Evolutionary conservation across 495 filamentous ascomycete genomes (phyloP).

Genomic region (Penicillium riverlandense): DNA sequence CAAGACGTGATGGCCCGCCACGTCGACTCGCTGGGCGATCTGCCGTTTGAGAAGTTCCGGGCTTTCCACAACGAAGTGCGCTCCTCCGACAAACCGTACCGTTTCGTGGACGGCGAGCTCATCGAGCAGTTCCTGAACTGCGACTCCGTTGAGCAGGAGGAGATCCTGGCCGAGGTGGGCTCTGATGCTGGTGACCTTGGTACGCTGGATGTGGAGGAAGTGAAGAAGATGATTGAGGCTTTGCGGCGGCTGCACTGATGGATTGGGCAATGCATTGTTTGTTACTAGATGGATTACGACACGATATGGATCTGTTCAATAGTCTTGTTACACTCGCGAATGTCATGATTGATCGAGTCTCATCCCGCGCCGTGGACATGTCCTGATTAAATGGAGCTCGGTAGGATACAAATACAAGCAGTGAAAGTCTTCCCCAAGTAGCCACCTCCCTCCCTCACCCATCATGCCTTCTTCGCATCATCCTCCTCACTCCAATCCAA

Average conservation of each 20-base stretch:
- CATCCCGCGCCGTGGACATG: no score
- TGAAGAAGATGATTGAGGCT: constrained; percentile 66
- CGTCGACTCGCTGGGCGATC: constrained; percentile 58
- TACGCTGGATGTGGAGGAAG: constrained; percentile 53
- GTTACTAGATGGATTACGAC: neutral
- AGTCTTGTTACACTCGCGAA: no score
- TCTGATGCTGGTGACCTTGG: constrained; percentile 5
- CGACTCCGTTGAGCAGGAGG: constrained; percentile 53
- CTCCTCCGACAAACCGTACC: constrained; percentile 66
- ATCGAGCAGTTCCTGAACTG: constrained; percentile 78
- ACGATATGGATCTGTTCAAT: no score
- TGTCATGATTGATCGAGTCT: no score
- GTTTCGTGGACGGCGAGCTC: constrained; percentile 91
- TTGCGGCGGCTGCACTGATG: constrained; percentile 60
- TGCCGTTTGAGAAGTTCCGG: constrained; percentile 71
- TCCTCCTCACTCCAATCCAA: constrained; percentile 50
- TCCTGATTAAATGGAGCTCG: neutral
- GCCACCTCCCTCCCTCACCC: neutral
- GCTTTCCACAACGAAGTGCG: constrained; percentile 66
- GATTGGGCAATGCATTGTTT: neutral
- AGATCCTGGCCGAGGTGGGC: constrained; percentile 52
- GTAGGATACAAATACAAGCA: constrained; percentile 3
- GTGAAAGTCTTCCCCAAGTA: constrained; percentile 1
- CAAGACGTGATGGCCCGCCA: constrained; percentile 62
- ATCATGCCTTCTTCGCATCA: constrained; percentile 11